These are phyloP conservation scores for Penicillium crustosum DNA, from an alignment of 2,329 filamentous ascomycete species.

Conservation along the genomic window DNA sequence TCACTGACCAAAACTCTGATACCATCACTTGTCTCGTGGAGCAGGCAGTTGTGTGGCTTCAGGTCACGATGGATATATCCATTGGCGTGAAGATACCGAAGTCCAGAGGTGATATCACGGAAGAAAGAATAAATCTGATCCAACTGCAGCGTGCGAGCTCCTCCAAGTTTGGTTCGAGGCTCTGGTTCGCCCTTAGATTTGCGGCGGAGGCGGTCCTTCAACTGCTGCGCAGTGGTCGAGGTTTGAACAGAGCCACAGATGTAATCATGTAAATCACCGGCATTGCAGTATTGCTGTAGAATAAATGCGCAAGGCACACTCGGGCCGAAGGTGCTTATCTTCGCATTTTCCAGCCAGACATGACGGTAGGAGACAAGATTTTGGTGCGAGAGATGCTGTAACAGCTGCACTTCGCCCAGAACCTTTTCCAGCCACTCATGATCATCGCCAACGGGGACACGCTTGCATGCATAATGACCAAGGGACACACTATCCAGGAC, in stretches of 20 bases:
- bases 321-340: conserved; percentile 81
- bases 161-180: conserved; percentile 53
- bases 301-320: conserved; percentile 95
- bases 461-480: conserved; percentile 93
- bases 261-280: conserved; percentile 84
- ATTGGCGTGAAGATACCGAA: conserved; percentile 84
- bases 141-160: conserved; percentile 63
- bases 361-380: conserved; percentile 96
- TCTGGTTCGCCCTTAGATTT: conserved; percentile 76
- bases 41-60: conserved; percentile 91
- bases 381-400: conserved; percentile 87
- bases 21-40: conserved; percentile 72
- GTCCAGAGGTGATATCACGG: conserved; percentile 86
- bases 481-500: conserved; percentile 84
- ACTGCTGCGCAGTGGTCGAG: conserved; percentile 69
- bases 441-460: conserved; percentile 91
- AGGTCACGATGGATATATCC: conserved; percentile 96
- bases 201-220: conserved; percentile 84
- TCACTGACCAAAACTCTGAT: conserved; percentile 88
- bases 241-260: conserved; percentile 69
- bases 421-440: conserved; percentile 95
- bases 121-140: conserved; percentile 98
- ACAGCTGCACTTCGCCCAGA: conserved; percentile 84
- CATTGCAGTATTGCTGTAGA: conserved; percentile 95
- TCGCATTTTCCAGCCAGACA: conserved; percentile 91